Percentiles rank a stretch among this genome's conserved stretches.
Conservation (phyloP, 225 moss, liverwort and hornwort species). For the Marchantia paleacea region DNA sequence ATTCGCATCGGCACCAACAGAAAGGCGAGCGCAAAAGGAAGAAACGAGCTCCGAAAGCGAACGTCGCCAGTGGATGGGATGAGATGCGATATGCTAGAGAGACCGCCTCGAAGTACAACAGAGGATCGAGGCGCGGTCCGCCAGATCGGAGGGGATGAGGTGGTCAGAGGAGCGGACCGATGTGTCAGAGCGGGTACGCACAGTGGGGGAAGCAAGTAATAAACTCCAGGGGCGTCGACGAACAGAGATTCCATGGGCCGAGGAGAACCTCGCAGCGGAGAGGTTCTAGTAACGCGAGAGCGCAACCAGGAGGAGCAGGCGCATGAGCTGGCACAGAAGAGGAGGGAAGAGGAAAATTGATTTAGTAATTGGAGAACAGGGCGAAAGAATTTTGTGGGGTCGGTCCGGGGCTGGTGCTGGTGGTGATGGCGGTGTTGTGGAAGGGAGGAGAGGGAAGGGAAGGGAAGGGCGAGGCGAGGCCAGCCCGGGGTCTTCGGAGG, state of each 20-base stretch:
- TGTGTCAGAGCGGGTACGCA: not conserved
- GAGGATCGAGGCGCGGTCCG: not conserved
- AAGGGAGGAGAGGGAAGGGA: not conserved
- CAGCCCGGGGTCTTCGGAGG: not conserved
- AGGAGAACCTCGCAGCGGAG: not conserved
- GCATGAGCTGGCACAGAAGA: conserved; percentile 5
- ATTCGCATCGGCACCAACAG: not conserved
- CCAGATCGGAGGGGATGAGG: not conserved
- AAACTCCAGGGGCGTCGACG: not conserved
- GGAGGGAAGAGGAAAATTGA: conserved; percentile 4
- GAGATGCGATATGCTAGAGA: no score
- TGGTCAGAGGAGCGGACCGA: not conserved
- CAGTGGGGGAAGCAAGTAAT: not conserved
- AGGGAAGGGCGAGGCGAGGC: not conserved
- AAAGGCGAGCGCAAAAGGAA: not conserved
- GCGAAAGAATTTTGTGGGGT: conserved; percentile 6
- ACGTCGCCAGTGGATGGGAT: no score
- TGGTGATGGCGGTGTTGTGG: not conserved
- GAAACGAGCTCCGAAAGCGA: no score
- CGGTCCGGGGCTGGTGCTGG: not conserved
- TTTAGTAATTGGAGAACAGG: not conserved
- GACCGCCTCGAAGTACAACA: no score
- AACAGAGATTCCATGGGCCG: not conserved
- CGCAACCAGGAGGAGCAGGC: not conserved
- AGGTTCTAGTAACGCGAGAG: conserved; percentile 12